A percentile compares a stretch with the other conserved stretches of the same genome.
Evolutionary conservation across 176 grass and related monocot genomes (phyloP).

Genomic region (Oryza meridionalis): DNA sequence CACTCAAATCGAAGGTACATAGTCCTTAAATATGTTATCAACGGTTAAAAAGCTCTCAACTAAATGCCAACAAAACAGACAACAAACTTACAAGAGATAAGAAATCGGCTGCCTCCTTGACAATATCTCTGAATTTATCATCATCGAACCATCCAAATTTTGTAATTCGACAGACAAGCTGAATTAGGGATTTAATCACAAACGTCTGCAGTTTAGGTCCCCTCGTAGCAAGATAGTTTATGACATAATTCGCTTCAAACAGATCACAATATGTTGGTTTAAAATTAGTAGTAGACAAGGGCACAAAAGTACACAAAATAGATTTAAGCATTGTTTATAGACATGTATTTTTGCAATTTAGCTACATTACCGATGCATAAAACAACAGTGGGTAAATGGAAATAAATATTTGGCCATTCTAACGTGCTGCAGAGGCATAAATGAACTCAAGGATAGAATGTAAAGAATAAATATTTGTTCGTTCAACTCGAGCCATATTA

Average conservation of each 20-base stretch:
- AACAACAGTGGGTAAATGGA: slow-evolving; percentile 23
- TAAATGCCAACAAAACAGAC: slow-evolving; percentile 29
- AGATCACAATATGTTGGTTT: slow-evolving; percentile 73
- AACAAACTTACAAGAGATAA: slow-evolving; percentile 79
- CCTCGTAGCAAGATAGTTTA: slow-evolving; percentile 96
- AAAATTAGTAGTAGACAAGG: slow-evolving; percentile 37
- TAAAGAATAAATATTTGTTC: neutral
- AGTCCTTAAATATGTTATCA: neutral
- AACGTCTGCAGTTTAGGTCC: slow-evolving; percentile 96
- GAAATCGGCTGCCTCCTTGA: slow-evolving; percentile 96
- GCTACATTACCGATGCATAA: slow-evolving; percentile 5
- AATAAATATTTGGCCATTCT: slow-evolving; percentile 19
- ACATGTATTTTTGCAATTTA: slow-evolving; percentile 15
- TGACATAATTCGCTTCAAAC: slow-evolving; percentile 99
- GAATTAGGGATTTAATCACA: slow-evolving; percentile 92
- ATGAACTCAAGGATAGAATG: slow-evolving; percentile 3
- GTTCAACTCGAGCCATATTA: neutral
- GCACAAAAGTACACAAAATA: slow-evolving; percentile 24
- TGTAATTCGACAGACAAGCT: slow-evolving; percentile 90
- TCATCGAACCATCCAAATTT: slow-evolving; percentile 99
- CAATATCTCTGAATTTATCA: slow-evolving; percentile 92
- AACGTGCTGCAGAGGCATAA: slow-evolving; percentile 6
- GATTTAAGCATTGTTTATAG: neutral
- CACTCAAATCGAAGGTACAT: slow-evolving; percentile 15
- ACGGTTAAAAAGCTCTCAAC: slow-evolving; percentile 26